Evolutionary conservation across 1,139 yeast genomes (phyloP).

Genomic region (Kurtzmaniella quercitrusa): DNA sequence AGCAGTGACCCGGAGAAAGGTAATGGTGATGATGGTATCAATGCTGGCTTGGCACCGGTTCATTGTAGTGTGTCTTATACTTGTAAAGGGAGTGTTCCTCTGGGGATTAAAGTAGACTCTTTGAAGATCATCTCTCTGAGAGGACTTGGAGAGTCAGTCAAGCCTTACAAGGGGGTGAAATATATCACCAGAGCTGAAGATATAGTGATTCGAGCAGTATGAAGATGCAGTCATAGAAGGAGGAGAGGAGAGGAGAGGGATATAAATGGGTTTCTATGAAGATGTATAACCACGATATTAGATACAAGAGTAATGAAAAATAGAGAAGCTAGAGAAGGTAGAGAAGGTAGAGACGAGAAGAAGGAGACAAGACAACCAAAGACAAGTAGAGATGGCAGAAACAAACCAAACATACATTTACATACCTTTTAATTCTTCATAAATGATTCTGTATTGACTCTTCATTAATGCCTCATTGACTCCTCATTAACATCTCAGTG

Average conservation of each 20-base stretch:
- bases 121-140: slow-evolving; percentile 55
- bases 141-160: slow-evolving; percentile 59
- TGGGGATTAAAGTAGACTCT: slow-evolving; percentile 69
- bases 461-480: too few relatives aligned
- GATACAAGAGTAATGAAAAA: too few relatives aligned
- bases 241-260: neutral
- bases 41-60: slow-evolving; percentile 5
- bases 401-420: too few relatives aligned
- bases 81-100: slow-evolving; percentile 69
- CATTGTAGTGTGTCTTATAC: slow-evolving; percentile 29
- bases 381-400: too few relatives aligned
- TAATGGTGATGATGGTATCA: slow-evolving; percentile 1
- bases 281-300: too few relatives aligned
- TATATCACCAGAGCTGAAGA: slow-evolving; percentile 68
- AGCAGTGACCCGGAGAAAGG: neutral
- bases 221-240: neutral
- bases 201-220: slow-evolving; percentile 38
- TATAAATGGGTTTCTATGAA: too few relatives aligned
- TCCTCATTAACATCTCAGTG: too few relatives aligned
- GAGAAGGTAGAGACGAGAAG: too few relatives aligned
- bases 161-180: slow-evolving; percentile 91
- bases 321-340: too few relatives aligned
- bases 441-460: too few relatives aligned
- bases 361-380: too few relatives aligned
- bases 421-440: too few relatives aligned